Evolutionary conservation across 2,329 filamentous ascomycete species (phyloP).

Genomic region (Pseudogymnoascus sp.): DNA sequence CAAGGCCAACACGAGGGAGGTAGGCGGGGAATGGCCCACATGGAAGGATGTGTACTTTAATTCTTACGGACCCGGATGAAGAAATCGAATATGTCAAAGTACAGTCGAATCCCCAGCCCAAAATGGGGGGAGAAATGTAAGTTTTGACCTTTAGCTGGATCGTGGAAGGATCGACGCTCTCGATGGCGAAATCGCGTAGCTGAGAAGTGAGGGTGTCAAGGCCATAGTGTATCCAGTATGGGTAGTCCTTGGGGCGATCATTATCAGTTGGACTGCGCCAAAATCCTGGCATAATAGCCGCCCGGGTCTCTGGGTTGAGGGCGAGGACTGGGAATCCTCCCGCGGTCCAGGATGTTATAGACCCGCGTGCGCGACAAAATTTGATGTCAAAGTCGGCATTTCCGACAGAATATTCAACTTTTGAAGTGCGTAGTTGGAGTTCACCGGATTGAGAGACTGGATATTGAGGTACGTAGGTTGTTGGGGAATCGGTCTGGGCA

Average conservation of each 20-base stretch:
- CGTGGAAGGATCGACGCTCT: conserved; percentile 21
- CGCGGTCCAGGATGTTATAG: conserved; percentile 35
- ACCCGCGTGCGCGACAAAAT: conserved; percentile 39
- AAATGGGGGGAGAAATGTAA: conserved; percentile 48
- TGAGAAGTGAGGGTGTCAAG: conserved; percentile 39
- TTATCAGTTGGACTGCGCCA: conserved; percentile 61
- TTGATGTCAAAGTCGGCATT: conserved; percentile 31
- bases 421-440: conserved; percentile 12
- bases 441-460: conserved; percentile 5
- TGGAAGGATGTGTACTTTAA: conserved; percentile 39
- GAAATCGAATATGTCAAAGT: conserved; percentile 44
- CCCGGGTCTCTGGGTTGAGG: conserved; percentile 28
- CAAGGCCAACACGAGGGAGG: conserved; percentile 54
- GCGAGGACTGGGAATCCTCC: conserved; percentile 30
- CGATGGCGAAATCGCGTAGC: conserved; percentile 34
- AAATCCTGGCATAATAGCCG: conserved; percentile 40
- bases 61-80: conserved; percentile 34
- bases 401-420: conserved; percentile 23
- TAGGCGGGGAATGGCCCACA: conserved; percentile 42
- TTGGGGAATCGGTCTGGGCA: not conserved
- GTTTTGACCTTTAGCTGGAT: conserved; percentile 36
- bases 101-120: conserved; percentile 49
- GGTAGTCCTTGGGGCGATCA: conserved; percentile 44
- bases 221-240: conserved; percentile 49
- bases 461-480: conserved; percentile 15